Evolutionary conservation across 1,284 basidiomycete genomes (phyloP).

Genomic region (Ceratobasidium sp.): DNA sequence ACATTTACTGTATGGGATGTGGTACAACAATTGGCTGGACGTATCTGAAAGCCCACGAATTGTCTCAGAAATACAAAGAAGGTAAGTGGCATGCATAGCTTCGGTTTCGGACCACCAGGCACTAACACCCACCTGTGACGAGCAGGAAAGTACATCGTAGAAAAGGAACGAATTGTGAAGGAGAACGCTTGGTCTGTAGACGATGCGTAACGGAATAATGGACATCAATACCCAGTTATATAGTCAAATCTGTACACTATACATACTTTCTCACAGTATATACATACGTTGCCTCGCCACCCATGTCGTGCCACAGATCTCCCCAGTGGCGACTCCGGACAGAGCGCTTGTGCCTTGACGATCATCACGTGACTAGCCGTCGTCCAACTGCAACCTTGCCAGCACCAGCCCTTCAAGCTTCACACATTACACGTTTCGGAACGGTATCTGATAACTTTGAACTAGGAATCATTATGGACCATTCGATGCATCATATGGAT

Average conservation of each 20-base stretch:
- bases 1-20: constrained; percentile 83
- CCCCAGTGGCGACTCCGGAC: not conserved
- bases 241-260: not conserved
- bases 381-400: constrained; percentile 22
- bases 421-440: too few relatives aligned
- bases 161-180: constrained; percentile 82
- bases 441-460: too few relatives aligned
- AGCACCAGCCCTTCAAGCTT: not conserved
- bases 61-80: constrained; percentile 89
- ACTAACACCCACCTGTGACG: constrained; percentile 11
- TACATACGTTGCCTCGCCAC: not conserved
- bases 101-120: constrained; percentile 11
- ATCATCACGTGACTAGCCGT: constrained; percentile 15
- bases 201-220: constrained; percentile 51
- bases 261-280: not conserved
- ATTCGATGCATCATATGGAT: constrained; percentile 41
- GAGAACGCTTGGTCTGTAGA: constrained; percentile 83
- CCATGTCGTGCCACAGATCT: not conserved
- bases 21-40: constrained; percentile 85
- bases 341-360: not conserved
- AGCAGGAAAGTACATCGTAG: constrained; percentile 85
- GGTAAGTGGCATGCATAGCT: constrained; percentile 63
- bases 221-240: not conserved
- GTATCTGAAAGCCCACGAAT: constrained; percentile 84
- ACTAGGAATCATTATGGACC: constrained; percentile 4